Base-by-base conservation (phyloP, 805 yeast species). In the Saturnispora bothae region DNA sequence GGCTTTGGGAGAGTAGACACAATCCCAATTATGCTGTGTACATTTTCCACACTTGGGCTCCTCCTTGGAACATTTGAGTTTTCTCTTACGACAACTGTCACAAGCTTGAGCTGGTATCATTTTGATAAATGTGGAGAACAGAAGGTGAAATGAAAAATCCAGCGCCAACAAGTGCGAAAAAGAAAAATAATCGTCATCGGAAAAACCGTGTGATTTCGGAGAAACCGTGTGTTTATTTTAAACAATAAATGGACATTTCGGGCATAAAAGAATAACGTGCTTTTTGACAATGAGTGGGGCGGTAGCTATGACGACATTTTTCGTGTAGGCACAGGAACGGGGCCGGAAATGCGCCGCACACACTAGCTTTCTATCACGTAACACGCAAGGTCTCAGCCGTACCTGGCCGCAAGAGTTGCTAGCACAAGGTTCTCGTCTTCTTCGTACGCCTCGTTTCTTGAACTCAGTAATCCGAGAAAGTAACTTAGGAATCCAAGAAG, bases 1-100 rank as follows among this genome's bases (percentile, higher is more conserved):
- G 2, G 78, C 70, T 43, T 82, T 66, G 13, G 95, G 95, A 17
- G 88, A 78, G 52, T 84, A 84, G 2, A 72, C 60, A 56, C 95
- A 84, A 23, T 70, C 69, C 82, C 94, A 78, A 17, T 67, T 64
- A 52, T 82, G 84, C 39, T 70, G 73, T 6, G 66, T 56, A 61
- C 95, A 84, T 51, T 83, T 83, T 32, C 77, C 63, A 52, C 95
- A 84, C 45, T 69, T 71, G 2, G 95, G 95, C 20, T 60, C 66
- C 43, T 78, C 83, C 50, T 83, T 84, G 22, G 94, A 76, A 54
- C 95, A 84, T 52, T 77, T 78, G 43, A 83, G 66, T 58, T 84
- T 84, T 39, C 92, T 66, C 47, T 76, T 72, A 27, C 95, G 71
- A 54, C 95, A 84, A 3, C 88, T 76, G 56, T 84, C 95, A 57